phyloP scores from a whole-genome alignment of 208 protist genomes.

The Acanthamoeba royreba region DNA sequence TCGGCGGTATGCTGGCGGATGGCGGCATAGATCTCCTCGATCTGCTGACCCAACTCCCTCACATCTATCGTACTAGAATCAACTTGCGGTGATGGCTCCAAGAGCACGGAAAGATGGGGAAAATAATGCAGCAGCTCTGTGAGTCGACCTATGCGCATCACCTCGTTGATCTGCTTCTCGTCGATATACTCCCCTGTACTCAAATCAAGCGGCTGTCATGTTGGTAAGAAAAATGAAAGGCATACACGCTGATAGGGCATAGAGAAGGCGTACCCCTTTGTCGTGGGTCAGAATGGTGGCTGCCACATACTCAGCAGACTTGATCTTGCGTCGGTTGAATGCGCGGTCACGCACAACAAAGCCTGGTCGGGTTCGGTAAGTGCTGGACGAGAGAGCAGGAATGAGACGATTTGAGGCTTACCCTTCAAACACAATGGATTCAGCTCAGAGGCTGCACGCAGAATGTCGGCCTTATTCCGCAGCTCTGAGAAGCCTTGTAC shows the following conservation, averaged over 20 bases:
- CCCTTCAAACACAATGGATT: background rate
- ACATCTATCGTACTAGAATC: background rate
- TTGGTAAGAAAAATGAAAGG: background rate
- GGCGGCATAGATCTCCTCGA: background rate
- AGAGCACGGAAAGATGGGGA: background rate
- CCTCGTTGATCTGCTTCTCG: background rate
- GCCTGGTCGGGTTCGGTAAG: background rate
- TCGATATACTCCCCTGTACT: background rate
- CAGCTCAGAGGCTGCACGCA: background rate
- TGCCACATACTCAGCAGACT: background rate
- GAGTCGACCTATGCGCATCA: background rate
- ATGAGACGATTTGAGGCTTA: too few species aligned
- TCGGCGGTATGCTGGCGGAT: background rate
- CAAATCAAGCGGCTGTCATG: background rate
- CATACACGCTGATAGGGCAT: background rate
- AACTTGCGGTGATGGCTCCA: background rate
- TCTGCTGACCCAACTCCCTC: background rate
- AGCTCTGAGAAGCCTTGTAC: background rate
- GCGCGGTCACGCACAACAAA: background rate
- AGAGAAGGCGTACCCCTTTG: background rate
- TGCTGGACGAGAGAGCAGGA: background rate
- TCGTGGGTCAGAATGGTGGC: background rate
- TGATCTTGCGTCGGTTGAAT: background rate
- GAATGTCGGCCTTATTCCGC: background rate
- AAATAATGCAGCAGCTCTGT: background rate